Evolutionary conservation across 805 yeast species (phyloP), one percentile per base, ranked within the genome.

Genomic region (Wilhelminamyces savonicus): DNA sequence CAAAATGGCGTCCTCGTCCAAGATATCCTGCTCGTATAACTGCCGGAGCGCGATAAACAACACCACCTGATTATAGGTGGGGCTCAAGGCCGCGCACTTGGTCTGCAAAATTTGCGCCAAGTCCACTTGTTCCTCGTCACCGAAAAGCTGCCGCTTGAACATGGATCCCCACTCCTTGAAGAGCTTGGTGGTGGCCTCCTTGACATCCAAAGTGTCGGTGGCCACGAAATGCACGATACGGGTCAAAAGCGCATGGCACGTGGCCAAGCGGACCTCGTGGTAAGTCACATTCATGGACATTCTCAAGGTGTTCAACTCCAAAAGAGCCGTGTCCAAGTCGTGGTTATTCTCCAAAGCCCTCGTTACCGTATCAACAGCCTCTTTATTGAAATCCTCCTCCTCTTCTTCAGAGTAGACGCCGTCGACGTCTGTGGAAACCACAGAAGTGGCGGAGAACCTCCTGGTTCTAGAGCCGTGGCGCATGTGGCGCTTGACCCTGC

Each of bases 231-330:
- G 85, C 29, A 75, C 67, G 9, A 84, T 74, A 46, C 92, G 71
- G 24, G 66, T 63, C 25, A 86, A 46, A 47, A 92, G 63, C 0
- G 97, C 92, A 22, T 68, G 66, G 21, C 77, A 64, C 0, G 95
- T 85, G 4, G 95, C 94, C 18, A 64, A 57, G 51, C 97, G 74
- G 10, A 92, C 97, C 50, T 88, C 95, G 47, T 85, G 94, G 56
- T 92, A 90, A 0, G 92, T 74, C 12, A 87, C 98, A 53, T 92
- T 86, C 92, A 88, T 82, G 47, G 96, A 85, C 98, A 92, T 90
- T 60, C 97, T 74, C 49, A 92, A 69, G 0, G 98, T 92, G 53
- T 90, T 90, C 46, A 92, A 71, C 60, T 92, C 98, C 36, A 92
- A 63, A 40, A 86, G 61, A 0, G 98, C 97, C 10, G 95, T 88